Evolutionary conservation across 768 basidiomycete species (phyloP), one percentile per base, ranked within the genome.

Genomic region (Boletus pseudopeckii): DNA sequence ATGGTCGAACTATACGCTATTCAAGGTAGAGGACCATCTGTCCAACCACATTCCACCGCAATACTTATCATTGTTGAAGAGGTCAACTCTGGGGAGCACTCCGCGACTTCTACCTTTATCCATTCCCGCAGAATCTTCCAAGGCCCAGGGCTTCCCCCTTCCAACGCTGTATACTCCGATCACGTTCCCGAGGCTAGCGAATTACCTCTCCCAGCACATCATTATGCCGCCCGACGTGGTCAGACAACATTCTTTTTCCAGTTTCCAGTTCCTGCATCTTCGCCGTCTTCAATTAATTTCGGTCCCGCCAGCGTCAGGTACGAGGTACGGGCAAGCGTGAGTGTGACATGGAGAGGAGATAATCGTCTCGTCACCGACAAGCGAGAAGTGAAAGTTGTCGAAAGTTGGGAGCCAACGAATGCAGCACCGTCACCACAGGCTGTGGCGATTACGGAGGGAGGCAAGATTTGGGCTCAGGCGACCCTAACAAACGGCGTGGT

Each of bases 101-200:
- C 89, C 22, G 91, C 90, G 3, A 88, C 85, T 0, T 86, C 85
- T 26, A 86, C 83, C 0, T 92, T 92, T 61, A 67, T 91, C 30
- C 86, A 88, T 57, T 80, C 76, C 52, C 77, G 81, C 28, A 78
- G 87, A 32, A 65, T 89, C 7, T 93, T 91, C 64, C 90, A 92
- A 70, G 90, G 90, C 3, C 87, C 86, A 3, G 84, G 83, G 17
- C 74, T 92, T 7, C 91, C 90, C 0, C 88, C 89, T 8, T 92
- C 90, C 11, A 92, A 92, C 65, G 87, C 91, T 2, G 89, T 93
- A 0, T 77, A 85, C 51, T 76, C 82, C 1, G 77, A 85, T 64
- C 39, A 67, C 51, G 7, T 45, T 43, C 79, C 84, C 2, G 64
- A 72, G 5, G 76, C 81, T 15, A 85, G 79, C 1, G 81, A 84